Evolutionary conservation across 352 stramenopile genomes (phyloP).

Genomic region (Globisporangium rhizosaccharum): DNA sequence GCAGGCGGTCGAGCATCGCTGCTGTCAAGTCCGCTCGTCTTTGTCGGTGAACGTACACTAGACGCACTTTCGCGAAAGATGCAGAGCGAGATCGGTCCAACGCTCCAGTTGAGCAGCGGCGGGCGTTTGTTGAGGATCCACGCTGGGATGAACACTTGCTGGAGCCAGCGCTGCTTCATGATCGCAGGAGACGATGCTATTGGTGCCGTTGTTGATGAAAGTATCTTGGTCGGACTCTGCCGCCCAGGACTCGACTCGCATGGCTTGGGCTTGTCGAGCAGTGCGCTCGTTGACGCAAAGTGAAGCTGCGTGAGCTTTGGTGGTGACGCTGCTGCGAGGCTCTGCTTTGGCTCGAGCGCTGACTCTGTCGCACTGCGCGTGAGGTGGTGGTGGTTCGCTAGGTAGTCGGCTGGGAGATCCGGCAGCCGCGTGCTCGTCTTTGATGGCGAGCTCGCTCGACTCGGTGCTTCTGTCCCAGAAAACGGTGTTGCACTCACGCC

Average conservation of each 20-base stretch:
- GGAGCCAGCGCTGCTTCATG: slow-evolving; percentile 22
- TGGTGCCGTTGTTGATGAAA: neutral
- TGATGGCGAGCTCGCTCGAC: neutral
- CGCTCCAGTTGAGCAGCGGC: slow-evolving; percentile 55
- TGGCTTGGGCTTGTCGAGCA: neutral
- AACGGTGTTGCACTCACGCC: too few relatives aligned
- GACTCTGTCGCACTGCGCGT: slow-evolving; percentile 25
- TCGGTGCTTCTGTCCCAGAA: neutral
- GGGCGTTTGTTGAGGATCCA: slow-evolving; percentile 22
- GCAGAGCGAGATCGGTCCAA: slow-evolving; percentile 36
- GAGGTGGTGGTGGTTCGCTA: slow-evolving; percentile 27
- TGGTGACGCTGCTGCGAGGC: neutral
- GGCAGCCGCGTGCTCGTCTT: slow-evolving; percentile 7
- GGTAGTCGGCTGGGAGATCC: slow-evolving; percentile 17
- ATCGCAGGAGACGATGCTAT: neutral
- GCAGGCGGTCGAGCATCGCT: too few relatives aligned
- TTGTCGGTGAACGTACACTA: slow-evolving; percentile 2
- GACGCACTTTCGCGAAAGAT: slow-evolving; percentile 26
- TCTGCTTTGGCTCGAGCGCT: slow-evolving; percentile 7
- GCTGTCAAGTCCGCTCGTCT: neutral
- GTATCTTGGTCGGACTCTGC: slow-evolving; percentile 3
- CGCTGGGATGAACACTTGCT: slow-evolving; percentile 28
- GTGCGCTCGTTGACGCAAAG: neutral
- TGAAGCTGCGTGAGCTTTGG: slow-evolving; percentile 5
- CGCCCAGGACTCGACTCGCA: neutral